These are phyloP conservation scores for Teratosphaeria destructans DNA, from an alignment of 2,329 filamentous ascomycete species.

Conservation along the genomic window DNA sequence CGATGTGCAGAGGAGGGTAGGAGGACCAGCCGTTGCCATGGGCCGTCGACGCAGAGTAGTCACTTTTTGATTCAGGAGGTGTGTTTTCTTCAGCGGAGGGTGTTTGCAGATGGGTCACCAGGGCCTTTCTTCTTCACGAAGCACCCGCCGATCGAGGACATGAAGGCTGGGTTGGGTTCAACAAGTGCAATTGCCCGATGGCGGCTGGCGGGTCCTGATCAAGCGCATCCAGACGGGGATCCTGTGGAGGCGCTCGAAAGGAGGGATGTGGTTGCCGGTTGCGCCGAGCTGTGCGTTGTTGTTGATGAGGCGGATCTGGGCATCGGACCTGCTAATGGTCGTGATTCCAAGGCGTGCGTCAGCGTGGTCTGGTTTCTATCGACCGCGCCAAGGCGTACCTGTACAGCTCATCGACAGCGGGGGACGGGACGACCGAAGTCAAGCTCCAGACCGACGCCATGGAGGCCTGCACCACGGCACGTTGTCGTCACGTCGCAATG, in stretches of 20 bases:
- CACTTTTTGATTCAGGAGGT: constrained; percentile 28
- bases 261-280: not conserved
- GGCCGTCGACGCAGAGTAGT: constrained; percentile 25
- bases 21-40: constrained; percentile 40
- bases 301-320: constrained; percentile 4
- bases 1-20: constrained; percentile 28
- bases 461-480: not conserved
- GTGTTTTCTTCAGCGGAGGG: constrained; percentile 31
- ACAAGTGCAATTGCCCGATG: constrained; percentile 34
- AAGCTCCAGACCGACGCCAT: not conserved
- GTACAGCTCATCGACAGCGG: not conserved
- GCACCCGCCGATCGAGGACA: constrained; percentile 21
- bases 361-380: not conserved
- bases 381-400: not conserved
- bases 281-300: constrained; percentile 4
- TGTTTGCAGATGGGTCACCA: constrained; percentile 23
- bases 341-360: no score
- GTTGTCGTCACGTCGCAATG: not conserved
- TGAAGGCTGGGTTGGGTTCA: constrained; percentile 29
- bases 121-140: constrained; percentile 13
- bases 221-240: constrained; percentile 32
- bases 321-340: no score
- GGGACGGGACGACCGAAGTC: not conserved
- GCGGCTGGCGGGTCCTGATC: constrained; percentile 35
- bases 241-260: constrained; percentile 21